Conservation (phyloP, 2,329 filamentous ascomycete species). For the Lasiodiplodia theobromae region DNA sequence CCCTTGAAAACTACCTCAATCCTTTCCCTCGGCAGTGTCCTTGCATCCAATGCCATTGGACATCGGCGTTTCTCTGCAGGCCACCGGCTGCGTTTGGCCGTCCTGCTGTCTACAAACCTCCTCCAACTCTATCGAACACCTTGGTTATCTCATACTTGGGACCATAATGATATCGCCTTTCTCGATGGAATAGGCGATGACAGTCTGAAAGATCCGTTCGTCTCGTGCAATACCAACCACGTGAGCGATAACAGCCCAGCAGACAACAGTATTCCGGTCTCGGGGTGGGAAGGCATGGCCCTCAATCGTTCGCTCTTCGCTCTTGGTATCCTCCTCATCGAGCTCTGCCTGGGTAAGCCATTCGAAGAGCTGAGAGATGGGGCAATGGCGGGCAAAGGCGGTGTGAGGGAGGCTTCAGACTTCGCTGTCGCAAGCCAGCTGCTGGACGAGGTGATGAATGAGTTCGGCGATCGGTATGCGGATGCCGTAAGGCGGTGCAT, state of each 20-base stretch:
- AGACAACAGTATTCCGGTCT: not conserved
- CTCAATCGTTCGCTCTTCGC: not conserved
- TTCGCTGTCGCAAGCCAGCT: not conserved
- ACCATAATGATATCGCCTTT: conserved; percentile 37
- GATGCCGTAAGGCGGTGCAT: conserved; percentile 46
- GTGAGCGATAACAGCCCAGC: no score
- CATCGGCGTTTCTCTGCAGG: not conserved
- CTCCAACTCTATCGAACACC: conserved; percentile 38
- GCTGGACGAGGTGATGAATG: conserved; percentile 37
- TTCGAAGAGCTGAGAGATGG: not conserved
- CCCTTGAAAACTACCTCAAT: not conserved
- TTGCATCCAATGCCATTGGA: not conserved
- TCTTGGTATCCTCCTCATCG: not conserved
- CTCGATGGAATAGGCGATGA: conserved; percentile 32
- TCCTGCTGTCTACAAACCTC: conserved; percentile 36
- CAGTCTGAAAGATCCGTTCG: not conserved
- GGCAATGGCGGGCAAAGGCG: not conserved
- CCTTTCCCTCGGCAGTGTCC: not conserved
- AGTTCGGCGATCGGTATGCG: conserved; percentile 41
- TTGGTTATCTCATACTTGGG: conserved; percentile 38
- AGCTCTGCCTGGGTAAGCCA: not conserved
- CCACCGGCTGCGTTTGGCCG: conserved; percentile 34
- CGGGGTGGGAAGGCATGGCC: not conserved
- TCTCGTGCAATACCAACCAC: not conserved
- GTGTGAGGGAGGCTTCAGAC: not conserved